Base-by-base conservation (phyloP, 2,329 filamentous ascomycete genomes). In the Teratosphaeria gauchensis region DNA sequence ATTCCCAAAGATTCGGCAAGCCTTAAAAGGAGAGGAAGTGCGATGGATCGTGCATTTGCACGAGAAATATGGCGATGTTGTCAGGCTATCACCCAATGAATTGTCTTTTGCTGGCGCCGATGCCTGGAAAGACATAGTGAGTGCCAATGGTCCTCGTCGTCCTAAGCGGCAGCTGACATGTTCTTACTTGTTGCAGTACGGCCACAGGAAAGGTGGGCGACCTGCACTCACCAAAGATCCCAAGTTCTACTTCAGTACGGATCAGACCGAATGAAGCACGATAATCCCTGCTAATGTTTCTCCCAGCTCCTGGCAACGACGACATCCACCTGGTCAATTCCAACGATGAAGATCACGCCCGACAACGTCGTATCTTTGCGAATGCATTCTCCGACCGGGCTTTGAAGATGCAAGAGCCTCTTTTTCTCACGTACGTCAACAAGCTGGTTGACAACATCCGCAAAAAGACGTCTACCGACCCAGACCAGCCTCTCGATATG, bases 31-130 rank as follows among this genome's bases (percentile, higher is more conserved):
- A 56, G 51, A 53, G 58, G 59, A 59, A 59, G 53, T 32, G 14
- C 30, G 14, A 8, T 51, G 55, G 55, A 28, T 56, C 19, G 46
- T 57, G 28, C 19, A 60, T 19, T 65, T 78, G 14, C 76, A 78
- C 64, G 62, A 68, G 5, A 61, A 67, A 48, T 78, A 78, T 61
- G 79, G 79, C 4, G 69, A 71, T 1, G 72, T 80, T 1, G 77
- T 81, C 8, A 75, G 79, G 9, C 68, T 79, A 51, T 73, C 72
- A 3, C 78, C 79, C 1, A 71, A 78, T 58, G 77, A 80, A 62
- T 72, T 81, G 2, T 75, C 76, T 1, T 81, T 78, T 64, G 73
- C 69, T 51, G 65, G 71, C 21, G 64, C 69, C 6, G 59, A 69
- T 2, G 70, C 70, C 1, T 81, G 76, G 72, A 72, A 73, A 63